Conservation (phyloP, 495 filamentous ascomycete species). For the Podospora conica region DNA sequence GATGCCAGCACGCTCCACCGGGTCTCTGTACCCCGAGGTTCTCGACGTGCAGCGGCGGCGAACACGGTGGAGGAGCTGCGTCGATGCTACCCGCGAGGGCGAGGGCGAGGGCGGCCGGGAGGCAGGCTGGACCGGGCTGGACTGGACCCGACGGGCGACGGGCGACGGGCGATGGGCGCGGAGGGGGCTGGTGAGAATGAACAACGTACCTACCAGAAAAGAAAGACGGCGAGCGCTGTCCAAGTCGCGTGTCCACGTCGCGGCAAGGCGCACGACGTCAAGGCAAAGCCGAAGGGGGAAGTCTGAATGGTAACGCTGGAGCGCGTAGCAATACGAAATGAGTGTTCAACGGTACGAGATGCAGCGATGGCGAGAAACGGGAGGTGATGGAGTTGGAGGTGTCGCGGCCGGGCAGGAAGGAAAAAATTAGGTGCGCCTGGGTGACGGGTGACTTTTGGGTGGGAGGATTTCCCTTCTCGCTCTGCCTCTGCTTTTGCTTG, state of each 20-base stretch:
- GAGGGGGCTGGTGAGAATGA: constrained; percentile 10
- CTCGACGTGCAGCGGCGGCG: background rate
- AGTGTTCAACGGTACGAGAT: constrained; percentile 31
- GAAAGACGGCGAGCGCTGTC: constrained; percentile 14
- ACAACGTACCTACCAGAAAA: constrained; percentile 23
- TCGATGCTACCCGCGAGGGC: background rate
- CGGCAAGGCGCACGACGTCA: constrained; percentile 13
- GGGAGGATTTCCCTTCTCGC: constrained; percentile 21
- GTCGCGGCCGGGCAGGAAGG: constrained; percentile 25
- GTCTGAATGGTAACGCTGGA: constrained; percentile 27
- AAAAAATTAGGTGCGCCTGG: constrained; percentile 33
- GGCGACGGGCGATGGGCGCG: constrained; percentile 1
- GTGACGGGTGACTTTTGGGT: constrained; percentile 23
- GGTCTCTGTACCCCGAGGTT: background rate
- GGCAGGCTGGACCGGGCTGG: background rate
- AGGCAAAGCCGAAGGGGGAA: constrained; percentile 16
- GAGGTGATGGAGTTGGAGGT: constrained; percentile 22
- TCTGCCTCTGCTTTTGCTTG: constrained; percentile 8
- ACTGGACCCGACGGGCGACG: no score
- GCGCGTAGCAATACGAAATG: constrained; percentile 32
- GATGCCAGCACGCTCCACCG: background rate
- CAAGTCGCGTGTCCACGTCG: constrained; percentile 26
- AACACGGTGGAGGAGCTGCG: background rate
- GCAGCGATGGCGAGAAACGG: constrained; percentile 20
- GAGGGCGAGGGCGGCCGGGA: background rate